Conservation (phyloP, 139 green algal species). For the Chlorella sorokiniana region DNA sequence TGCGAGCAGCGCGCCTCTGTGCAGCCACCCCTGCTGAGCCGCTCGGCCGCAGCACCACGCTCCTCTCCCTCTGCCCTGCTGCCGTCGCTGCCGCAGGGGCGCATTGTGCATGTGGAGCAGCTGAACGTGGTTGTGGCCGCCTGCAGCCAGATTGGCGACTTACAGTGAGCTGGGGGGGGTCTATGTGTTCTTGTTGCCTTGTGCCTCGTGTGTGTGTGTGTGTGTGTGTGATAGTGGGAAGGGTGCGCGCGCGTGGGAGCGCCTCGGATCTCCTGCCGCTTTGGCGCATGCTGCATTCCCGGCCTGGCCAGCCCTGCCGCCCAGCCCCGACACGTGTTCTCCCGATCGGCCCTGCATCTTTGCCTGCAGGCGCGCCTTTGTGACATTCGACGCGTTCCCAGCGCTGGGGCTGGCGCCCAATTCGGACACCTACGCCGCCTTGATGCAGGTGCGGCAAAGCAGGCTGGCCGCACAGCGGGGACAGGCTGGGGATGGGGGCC, state of each 20-base stretch:
- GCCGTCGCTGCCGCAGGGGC: constrained; percentile 27
- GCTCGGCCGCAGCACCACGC: neutral
- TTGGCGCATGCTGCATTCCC: no score
- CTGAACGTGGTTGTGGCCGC: constrained; percentile 39
- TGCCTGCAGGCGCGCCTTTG: constrained; percentile 13
- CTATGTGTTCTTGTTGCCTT: no score
- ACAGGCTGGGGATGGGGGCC: no score
- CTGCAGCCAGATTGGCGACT: constrained; percentile 39
- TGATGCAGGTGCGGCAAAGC: constrained; percentile 22
- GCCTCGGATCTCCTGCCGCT: no score
- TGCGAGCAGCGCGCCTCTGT: no score
- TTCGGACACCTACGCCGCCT: constrained; percentile 36
- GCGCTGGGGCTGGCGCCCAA: constrained; percentile 24
- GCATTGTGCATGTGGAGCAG: constrained; percentile 2
- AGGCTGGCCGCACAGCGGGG: neutral
- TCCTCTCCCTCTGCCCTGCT: neutral
- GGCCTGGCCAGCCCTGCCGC: no score
- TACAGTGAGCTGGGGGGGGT: constrained; percentile 14
- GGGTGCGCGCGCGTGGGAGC: no score
- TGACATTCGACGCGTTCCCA: constrained; percentile 25
- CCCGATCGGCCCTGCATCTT: neutral
- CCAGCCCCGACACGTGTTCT: neutral
- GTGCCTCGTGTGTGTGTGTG: no score
- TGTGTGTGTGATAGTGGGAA: no score
- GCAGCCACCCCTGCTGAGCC: neutral